Evolutionary conservation across 1,139 yeast genomes (phyloP).

Genomic region (Debaryomycetaceae sp.): DNA sequence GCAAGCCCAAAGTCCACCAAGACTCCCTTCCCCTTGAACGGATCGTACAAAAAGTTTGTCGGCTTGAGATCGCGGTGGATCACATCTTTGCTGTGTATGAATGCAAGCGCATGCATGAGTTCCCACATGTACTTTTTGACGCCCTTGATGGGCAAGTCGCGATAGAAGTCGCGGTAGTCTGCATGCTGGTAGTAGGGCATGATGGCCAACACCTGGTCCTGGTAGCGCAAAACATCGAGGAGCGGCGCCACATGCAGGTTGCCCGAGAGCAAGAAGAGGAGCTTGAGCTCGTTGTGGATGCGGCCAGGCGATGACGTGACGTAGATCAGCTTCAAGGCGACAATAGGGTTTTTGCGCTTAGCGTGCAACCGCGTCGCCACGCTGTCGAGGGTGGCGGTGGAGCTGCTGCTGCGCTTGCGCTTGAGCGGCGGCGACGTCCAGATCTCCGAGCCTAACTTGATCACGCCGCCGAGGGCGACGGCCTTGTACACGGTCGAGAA

Average conservation of each 20-base stretch:
- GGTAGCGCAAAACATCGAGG: conserved; percentile 77
- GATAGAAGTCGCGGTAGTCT: conserved; percentile 82
- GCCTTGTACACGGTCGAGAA: conserved; percentile 91
- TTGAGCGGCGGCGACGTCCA: conserved; percentile 48
- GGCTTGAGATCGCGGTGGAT: conserved; percentile 92
- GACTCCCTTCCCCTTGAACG: conserved; percentile 72
- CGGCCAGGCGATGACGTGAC: conserved; percentile 94
- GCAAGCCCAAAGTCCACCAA: conserved; percentile 93
- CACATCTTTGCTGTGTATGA: conserved; percentile 70
- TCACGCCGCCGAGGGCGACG: conserved; percentile 53
- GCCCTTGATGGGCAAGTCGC: conserved; percentile 75
- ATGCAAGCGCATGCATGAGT: conserved; percentile 68
- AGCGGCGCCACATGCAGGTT: conserved; percentile 81
- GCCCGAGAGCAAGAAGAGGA: conserved; percentile 65
- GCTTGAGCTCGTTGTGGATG: conserved; percentile 78
- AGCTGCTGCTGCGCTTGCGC: conserved; percentile 11
- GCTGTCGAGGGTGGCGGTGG: conserved; percentile 4
- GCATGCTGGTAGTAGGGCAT: conserved; percentile 89
- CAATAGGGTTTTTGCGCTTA: conserved; percentile 48
- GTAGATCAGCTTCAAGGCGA: conserved; percentile 89
- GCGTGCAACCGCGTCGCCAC: too few relatives aligned
- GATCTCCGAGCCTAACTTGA: conserved; percentile 33
- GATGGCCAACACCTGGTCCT: conserved; percentile 91
- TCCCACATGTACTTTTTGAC: conserved; percentile 79
- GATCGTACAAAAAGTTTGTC: conserved; percentile 79